Conservation (phyloP, 2,329 filamentous ascomycete species). For the Hymenoscyphus salicellus region DNA sequence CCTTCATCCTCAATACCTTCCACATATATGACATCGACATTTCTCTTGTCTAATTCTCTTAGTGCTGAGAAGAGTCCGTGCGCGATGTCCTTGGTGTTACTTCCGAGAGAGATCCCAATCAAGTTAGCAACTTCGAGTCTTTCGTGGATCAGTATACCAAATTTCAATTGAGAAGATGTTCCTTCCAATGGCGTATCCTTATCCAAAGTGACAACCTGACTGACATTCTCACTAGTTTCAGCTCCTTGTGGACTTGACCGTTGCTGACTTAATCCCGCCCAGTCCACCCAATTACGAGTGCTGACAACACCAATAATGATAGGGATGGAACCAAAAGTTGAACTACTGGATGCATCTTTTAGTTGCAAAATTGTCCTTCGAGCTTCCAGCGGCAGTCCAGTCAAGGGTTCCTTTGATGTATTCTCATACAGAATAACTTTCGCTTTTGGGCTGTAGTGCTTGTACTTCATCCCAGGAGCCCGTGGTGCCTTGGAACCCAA, state of each 20-base stretch:
- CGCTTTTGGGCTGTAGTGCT: slow-evolving; percentile 92
- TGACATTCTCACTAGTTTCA: neutral
- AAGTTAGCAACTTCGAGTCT: slow-evolving; percentile 22
- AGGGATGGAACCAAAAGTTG: neutral
- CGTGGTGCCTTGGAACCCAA: slow-evolving; percentile 65
- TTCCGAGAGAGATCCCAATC: slow-evolving; percentile 71
- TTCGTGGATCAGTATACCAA: slow-evolving; percentile 16
- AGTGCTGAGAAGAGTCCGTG: slow-evolving; percentile 84
- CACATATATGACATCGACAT: slow-evolving; percentile 81
- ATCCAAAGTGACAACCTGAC: neutral
- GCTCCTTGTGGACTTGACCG: neutral
- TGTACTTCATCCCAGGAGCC: slow-evolving; percentile 98
- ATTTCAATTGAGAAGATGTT: slow-evolving; percentile 17
- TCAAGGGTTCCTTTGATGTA: slow-evolving; percentile 29
- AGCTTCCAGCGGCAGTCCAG: slow-evolving; percentile 13
- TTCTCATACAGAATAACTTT: slow-evolving; percentile 77
- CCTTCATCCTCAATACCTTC: slow-evolving; percentile 80
- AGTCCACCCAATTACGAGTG: slow-evolving; percentile 39
- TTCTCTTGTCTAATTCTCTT: slow-evolving; percentile 75
- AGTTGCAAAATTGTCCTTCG: neutral
- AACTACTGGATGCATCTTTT: neutral
- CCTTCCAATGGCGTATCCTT: neutral
- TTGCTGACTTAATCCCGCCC: slow-evolving; percentile 27
- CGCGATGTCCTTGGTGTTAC: slow-evolving; percentile 70
- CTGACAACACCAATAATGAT: slow-evolving; percentile 40